Evolutionary conservation across 2,329 filamentous ascomycete species (phyloP), one percentile per base, ranked within the genome.

Genomic region (Epicoccum nigrum): DNA sequence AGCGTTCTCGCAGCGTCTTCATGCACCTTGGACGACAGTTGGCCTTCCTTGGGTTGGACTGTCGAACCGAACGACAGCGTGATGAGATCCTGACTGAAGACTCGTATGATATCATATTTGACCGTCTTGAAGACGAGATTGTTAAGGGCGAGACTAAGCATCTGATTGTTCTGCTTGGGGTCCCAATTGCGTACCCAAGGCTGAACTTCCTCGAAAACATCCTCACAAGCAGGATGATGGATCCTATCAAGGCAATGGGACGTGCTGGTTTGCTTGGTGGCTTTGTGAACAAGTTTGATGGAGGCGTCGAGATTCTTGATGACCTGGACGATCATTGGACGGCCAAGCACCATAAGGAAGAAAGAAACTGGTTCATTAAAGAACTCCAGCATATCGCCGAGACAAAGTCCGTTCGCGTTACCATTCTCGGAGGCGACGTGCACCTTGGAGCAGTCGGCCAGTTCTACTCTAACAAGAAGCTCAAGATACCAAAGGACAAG

Each of bases 251-350:
- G 73, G 90, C 90, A 4, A 79, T 97, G 19, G 90, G 92, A 31
- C 88, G 90, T 65, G 83, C 88, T 28, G 92, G 93, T 1, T 74
- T 95, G 60, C 81, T 97, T 43, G 90, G 91, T 53, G 81, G 82
- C 11, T 85, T 95, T 34, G 79, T 96, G 31, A 96, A 96, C 76
- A 89, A 89, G 60, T 92, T 96, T 62, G 92, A 97, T 66, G 92
- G 91, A 17, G 91, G 91, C 15, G 89, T 94, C 5, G 94, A 97
- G 73, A 89, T 97, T 12, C 79, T 96, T 21, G 92, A 96, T 68
- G 92, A 96, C 64, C 77, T 96, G 8, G 93, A 97, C 69, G 94
- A 97, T 72, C 93, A 99, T 70, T 99, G 94, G 94, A 97, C 93
- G 1, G 90, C 93, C 30, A 96, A 91, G 69, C 90, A 92, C 68